phyloP scores from a whole-genome alignment of 495 filamentous ascomycete genomes.

The Oidiodendron maius region DNA sequence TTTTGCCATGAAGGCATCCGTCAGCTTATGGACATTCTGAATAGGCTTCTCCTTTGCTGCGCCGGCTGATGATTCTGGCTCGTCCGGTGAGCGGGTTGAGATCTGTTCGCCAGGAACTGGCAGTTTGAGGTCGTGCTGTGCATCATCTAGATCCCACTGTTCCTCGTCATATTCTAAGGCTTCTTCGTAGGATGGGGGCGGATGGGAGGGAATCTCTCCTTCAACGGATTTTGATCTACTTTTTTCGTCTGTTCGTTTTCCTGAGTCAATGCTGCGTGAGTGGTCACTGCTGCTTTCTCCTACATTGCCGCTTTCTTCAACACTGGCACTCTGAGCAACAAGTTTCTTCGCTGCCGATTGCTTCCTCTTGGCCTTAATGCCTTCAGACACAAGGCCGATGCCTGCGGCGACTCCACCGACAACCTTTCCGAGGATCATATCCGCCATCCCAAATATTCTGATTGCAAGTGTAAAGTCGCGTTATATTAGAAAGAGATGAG shows the following conservation, averaged over 20 bases:
- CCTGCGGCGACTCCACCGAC: conserved; percentile 26
- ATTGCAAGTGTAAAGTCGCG: background rate
- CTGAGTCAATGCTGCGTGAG: too few species aligned
- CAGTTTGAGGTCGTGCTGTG: conserved; percentile 27
- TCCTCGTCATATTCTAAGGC: conserved; percentile 5
- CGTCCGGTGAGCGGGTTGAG: background rate
- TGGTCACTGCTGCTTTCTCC: too few species aligned
- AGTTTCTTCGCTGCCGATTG: conserved; percentile 19
- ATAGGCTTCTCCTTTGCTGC: background rate
- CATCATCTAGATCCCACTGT: conserved; percentile 45
- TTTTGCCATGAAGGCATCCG: conserved; percentile 25
- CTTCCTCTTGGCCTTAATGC: conserved; percentile 11
- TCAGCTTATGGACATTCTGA: conserved; percentile 26
- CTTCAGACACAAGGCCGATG: conserved; percentile 42
- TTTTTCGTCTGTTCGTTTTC: too few species aligned
- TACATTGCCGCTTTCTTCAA: too few species aligned
- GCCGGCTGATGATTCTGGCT: background rate
- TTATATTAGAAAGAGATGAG: too few species aligned
- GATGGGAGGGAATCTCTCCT: too few species aligned
- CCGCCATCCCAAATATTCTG: too few species aligned
- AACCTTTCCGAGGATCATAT: background rate
- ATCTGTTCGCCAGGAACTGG: too few species aligned
- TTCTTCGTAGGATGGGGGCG: background rate
- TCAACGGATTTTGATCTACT: conserved; percentile 13
- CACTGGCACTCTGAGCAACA: background rate